phyloP scores from a whole-genome alignment of 2,329 filamentous ascomycete genomes.

The Colletotrichum spaethianum region DNA sequence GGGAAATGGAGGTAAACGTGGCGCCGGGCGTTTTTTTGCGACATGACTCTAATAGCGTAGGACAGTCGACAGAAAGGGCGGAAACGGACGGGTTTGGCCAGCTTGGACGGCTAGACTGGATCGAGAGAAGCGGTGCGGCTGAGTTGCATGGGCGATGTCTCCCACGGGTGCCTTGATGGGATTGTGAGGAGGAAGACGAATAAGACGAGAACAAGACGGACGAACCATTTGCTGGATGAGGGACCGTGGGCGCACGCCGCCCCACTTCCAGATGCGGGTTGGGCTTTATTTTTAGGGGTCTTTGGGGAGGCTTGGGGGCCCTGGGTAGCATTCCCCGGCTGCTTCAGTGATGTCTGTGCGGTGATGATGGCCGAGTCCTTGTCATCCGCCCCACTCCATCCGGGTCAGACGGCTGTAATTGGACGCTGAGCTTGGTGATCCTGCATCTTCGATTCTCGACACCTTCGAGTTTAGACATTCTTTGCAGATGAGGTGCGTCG shows the following conservation, averaged over 20 bases:
- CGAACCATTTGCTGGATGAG: slow-evolving; percentile 1
- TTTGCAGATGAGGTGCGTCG: not conserved
- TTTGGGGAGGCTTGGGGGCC: slow-evolving; percentile 3
- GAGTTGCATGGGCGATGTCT: slow-evolving; percentile 19
- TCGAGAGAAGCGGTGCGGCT: slow-evolving; percentile 37
- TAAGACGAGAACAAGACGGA: not conserved
- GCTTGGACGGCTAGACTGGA: slow-evolving; percentile 26
- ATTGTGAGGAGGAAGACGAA: not conserved
- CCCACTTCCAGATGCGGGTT: slow-evolving; percentile 23
- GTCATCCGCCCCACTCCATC: not conserved
- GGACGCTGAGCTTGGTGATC: not conserved
- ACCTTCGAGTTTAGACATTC: not conserved
- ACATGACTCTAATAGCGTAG: slow-evolving; percentile 23
- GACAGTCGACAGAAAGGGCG: slow-evolving; percentile 15
- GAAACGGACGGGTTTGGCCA: slow-evolving; percentile 1
- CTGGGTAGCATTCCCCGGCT: slow-evolving; percentile 21
- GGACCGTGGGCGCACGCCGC: not conserved
- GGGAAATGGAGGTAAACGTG: slow-evolving; percentile 20
- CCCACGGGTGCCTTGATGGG: not conserved
- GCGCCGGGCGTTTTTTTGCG: slow-evolving; percentile 36
- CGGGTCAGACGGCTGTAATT: not conserved
- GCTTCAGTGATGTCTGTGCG: slow-evolving; percentile 33
- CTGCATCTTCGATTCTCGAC: not conserved
- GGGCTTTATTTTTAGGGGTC: slow-evolving; percentile 40
- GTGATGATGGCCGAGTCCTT: slow-evolving; percentile 1